A percentile compares a stretch with the other conserved stretches of the same genome.
Conservation (phyloP, 768 basidiomycete genomes). For the Suillus weaverae region DNA sequence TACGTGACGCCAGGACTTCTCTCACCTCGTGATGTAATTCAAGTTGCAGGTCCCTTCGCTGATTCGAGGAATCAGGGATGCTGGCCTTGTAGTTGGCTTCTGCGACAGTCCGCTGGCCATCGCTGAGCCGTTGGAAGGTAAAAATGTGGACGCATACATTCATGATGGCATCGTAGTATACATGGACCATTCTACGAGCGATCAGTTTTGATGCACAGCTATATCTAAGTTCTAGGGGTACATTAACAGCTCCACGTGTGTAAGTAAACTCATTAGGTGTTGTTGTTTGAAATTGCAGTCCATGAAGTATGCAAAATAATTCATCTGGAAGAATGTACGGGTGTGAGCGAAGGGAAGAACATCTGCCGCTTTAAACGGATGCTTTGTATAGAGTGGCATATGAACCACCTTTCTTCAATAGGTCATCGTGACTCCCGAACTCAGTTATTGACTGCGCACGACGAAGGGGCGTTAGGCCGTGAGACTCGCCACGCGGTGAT, state of each 20-base stretch:
- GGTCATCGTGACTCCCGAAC: slow-evolving; percentile 72
- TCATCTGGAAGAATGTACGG: slow-evolving; percentile 11
- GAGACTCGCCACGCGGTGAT: slow-evolving; percentile 13
- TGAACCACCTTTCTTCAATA: slow-evolving; percentile 56
- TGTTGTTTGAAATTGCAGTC: slow-evolving; percentile 13
- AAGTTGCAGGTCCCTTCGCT: slow-evolving; percentile 88
- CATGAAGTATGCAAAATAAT: slow-evolving; percentile 22
- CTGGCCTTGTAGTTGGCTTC: slow-evolving; percentile 84
- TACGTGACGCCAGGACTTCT: slow-evolving; percentile 13
- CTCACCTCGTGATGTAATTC: slow-evolving; percentile 16
- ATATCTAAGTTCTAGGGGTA: slow-evolving; percentile 26
- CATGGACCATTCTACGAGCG: slow-evolving; percentile 59
- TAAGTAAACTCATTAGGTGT: slow-evolving; percentile 18
- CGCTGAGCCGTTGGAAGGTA: slow-evolving; percentile 42
- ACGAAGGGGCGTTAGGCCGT: slow-evolving; percentile 22
- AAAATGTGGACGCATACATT: slow-evolving; percentile 67
- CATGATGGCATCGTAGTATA: slow-evolving; percentile 65
- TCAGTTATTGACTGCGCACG: slow-evolving; percentile 63
- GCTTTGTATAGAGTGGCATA: slow-evolving; percentile 73
- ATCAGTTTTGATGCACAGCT: slow-evolving; percentile 33
- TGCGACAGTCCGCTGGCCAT: slow-evolving; percentile 58
- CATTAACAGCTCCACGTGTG: slow-evolving; percentile 17
- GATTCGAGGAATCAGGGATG: slow-evolving; percentile 84
- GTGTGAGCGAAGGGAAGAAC: not conserved
- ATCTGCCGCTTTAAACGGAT: slow-evolving; percentile 47